A percentile compares a stretch with the other conserved stretches of the same genome.
Conservation (phyloP, 2,329 filamentous ascomycete genomes). For the Penicillium fuscoglaucum region DNA sequence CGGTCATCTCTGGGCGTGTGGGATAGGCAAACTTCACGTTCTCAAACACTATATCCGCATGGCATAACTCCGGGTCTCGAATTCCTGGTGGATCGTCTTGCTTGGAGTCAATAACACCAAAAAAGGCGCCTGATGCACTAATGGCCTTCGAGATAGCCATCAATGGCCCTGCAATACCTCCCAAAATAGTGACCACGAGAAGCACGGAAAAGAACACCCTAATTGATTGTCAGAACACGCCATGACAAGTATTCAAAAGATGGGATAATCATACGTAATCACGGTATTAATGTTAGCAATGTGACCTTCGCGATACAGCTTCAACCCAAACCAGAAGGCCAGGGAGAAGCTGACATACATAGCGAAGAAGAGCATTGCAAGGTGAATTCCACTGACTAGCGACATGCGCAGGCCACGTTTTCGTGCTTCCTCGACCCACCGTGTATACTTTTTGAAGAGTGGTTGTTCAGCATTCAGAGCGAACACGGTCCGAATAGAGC, state of each 20-base stretch:
- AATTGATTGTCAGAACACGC: background rate
- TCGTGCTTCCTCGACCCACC: constrained; percentile 41
- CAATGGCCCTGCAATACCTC: constrained; percentile 34
- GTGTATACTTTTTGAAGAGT: constrained; percentile 38
- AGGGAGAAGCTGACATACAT: constrained; percentile 40
- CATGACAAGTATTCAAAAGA: background rate
- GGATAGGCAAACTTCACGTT: constrained; percentile 5
- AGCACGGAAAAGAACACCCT: constrained; percentile 41
- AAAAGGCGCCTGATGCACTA: constrained; percentile 34
- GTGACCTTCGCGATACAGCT: constrained; percentile 35
- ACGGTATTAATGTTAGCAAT: constrained; percentile 39
- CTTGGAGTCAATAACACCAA: constrained; percentile 35
- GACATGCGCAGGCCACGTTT: constrained; percentile 33
- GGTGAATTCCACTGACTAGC: constrained; percentile 31
- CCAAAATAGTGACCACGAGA: constrained; percentile 29
- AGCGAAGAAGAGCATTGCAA: constrained; percentile 38
- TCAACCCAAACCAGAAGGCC: constrained; percentile 42
- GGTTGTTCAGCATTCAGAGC: constrained; percentile 45
- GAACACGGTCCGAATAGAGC: constrained; percentile 47
- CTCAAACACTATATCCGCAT: constrained; percentile 1
- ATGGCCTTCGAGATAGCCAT: constrained; percentile 40
- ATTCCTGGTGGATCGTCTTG: constrained; percentile 22
- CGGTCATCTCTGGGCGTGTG: background rate
- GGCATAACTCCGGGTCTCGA: constrained; percentile 26
- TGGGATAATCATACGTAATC: constrained; percentile 32